Evolutionary conservation across 768 basidiomycete species (phyloP), one percentile per base, ranked within the genome.

Genomic region (Calocera viscosa): DNA sequence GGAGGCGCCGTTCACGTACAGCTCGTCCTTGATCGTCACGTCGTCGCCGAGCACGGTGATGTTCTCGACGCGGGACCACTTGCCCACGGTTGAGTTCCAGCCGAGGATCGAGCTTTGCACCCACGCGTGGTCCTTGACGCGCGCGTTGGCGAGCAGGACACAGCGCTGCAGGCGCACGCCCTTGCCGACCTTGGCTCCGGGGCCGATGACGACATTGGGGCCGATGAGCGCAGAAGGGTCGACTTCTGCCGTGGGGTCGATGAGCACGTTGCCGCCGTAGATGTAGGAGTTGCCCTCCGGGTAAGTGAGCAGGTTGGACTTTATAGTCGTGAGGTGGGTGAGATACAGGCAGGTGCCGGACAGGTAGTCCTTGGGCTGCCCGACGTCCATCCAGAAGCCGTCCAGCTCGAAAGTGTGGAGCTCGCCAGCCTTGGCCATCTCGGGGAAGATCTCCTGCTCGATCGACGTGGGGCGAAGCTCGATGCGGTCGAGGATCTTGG

Each of bases 371-470:
- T 80, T 80, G 64, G 79, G 79, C 72, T 80, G 79, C 68, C 79
- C 79, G 40, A 80, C 75, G 70, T 80, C 79, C 78, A 79, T 79
- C 79, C 79, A 80, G 77, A 79, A 79, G 30, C 79, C 79, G 35
- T 75, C 73, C 40, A 80, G 74, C 72, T 80, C 79, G 74, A 76
- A 79, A n/a, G 77, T 75, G 72, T 80, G 79, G 17, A 80, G 75
- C 72, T 80, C 78, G 34, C 72, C 70, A 69, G 79, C 79, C 32
- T 72, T 72, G 35, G 77, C 78, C 65, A 80, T 77, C 30, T 71
- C 73, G 38, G 79, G 79, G 79, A 80, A 80, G 69, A 77, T 75
- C 70, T 80, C 79, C 71, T 76, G 77, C 72, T 80, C 79, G 73
- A 80, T 80, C 65, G 79, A 80, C 10, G 78, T 80, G 17, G 78